A percentile compares a stretch with the other conserved stretches of the same genome.
These are phyloP conservation scores for Scheffersomyces titani DNA, from an alignment of 1,139 yeast species.

Conservation along the genomic window DNA sequence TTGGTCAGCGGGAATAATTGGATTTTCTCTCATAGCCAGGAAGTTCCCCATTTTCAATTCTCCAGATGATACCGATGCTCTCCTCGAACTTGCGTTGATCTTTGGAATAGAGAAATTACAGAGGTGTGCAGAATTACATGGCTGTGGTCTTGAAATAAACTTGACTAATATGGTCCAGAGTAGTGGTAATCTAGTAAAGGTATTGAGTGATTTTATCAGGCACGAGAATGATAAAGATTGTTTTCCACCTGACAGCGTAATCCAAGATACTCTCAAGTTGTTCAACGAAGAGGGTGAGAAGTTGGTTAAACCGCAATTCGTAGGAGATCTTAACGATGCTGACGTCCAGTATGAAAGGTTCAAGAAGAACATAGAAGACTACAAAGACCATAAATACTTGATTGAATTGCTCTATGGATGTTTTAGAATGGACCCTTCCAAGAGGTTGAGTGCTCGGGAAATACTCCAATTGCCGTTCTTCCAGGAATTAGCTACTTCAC, in stretches of 20 bases:
- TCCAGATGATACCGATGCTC: constrained; percentile 88
- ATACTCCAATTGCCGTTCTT: constrained; percentile 60
- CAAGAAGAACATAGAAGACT: constrained; percentile 25
- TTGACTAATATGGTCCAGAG: constrained; percentile 20
- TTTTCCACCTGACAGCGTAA: constrained; percentile 42
- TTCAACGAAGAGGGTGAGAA: constrained; percentile 27
- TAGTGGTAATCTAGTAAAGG: constrained; percentile 34
- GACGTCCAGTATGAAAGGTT: constrained; percentile 14
- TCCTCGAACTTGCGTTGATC: constrained; percentile 79
- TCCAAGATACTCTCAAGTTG: constrained; percentile 37
- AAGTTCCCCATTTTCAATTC: constrained; percentile 86
- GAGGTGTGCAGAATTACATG: constrained; percentile 81
- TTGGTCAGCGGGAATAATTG: constrained; percentile 92
- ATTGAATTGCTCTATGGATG: constrained; percentile 55
- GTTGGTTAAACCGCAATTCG: constrained; percentile 24
- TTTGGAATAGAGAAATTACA: constrained; percentile 79
- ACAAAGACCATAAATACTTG: constrained; percentile 45
- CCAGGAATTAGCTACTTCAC: constrained; percentile 31
- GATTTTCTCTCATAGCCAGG: constrained; percentile 68
- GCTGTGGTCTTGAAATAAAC: constrained; percentile 79
- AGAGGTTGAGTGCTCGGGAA: constrained; percentile 57
- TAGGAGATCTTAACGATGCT: constrained; percentile 6
- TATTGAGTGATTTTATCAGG: constrained; percentile 31
- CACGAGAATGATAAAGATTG: constrained; percentile 37
- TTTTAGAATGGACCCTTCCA: constrained; percentile 57